phyloP scores from a whole-genome alignment of 2,329 filamentous ascomycete species.

The Mycocentrospora acerina region DNA sequence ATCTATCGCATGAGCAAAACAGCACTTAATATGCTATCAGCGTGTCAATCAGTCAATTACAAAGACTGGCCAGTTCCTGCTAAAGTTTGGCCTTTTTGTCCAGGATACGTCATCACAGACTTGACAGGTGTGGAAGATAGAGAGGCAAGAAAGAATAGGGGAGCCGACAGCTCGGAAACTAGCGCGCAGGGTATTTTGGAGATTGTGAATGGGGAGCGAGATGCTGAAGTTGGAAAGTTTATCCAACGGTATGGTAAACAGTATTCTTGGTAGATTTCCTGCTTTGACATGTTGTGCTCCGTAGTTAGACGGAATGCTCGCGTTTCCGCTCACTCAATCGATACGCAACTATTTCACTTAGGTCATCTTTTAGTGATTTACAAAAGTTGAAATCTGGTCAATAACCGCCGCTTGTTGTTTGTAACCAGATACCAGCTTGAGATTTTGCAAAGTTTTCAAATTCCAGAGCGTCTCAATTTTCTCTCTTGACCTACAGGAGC shows the following conservation, averaged over 20 bases:
- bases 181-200: conserved; percentile 35
- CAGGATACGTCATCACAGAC: conserved; percentile 34
- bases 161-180: conserved; percentile 32
- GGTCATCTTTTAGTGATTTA: too few relatives aligned
- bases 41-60: conserved; percentile 43
- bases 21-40: conserved; percentile 40
- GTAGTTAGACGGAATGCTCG: too few relatives aligned
- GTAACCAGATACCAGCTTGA: too few relatives aligned
- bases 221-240: conserved; percentile 29
- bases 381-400: too few relatives aligned
- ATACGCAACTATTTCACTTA: too few relatives aligned
- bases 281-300: too few relatives aligned
- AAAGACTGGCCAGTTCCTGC: conserved; percentile 31
- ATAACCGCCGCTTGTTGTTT: too few relatives aligned
- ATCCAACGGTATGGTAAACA: conserved; percentile 21
- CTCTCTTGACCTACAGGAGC: too few relatives aligned
- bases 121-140: conserved; percentile 22
- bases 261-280: conserved; percentile 30
- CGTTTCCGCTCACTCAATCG: too few relatives aligned
- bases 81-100: conserved; percentile 36
- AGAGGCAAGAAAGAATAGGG: conserved; percentile 15
- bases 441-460: too few relatives aligned
- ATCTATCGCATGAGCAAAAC: conserved; percentile 41
- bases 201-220: conserved; percentile 33
- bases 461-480: too few relatives aligned